A percentile compares a stretch with the other conserved stretches of the same genome.
Conservation (phyloP, 2,329 filamentous ascomycete genomes). For the Fusarium pseudoanthophilum region DNA sequence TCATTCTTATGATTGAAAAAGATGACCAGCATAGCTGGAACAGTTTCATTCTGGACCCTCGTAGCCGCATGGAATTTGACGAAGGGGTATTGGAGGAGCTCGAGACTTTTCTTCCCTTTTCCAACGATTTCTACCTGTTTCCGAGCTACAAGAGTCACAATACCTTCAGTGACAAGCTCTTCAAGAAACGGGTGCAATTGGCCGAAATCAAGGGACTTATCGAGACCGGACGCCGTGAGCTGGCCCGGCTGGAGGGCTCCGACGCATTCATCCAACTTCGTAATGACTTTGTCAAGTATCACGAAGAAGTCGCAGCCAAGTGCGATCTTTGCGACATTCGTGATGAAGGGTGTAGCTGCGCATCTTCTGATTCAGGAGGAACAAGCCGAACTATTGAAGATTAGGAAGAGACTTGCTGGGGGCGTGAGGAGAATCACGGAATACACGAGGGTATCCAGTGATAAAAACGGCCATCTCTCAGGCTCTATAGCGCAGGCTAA, state of each 20-base stretch:
- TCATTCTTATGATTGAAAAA: background rate
- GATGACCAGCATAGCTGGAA: constrained; percentile 19
- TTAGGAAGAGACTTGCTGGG: background rate
- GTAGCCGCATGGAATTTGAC: background rate
- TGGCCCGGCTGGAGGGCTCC: constrained; percentile 13
- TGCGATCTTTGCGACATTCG: background rate
- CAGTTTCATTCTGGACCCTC: constrained; percentile 18
- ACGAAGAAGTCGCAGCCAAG: background rate
- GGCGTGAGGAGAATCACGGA: background rate
- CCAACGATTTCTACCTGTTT: background rate
- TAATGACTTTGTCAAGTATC: background rate
- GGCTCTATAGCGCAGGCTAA: background rate
- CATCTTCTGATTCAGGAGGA: background rate
- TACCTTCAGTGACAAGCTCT: background rate
- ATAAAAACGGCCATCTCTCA: background rate
- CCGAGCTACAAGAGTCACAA: background rate
- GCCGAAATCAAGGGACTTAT: constrained; percentile 2
- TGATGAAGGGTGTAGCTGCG: background rate
- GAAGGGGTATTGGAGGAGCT: background rate
- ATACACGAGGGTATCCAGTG: background rate
- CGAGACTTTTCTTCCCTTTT: background rate
- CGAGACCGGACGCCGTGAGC: constrained; percentile 10
- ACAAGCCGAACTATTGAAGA: background rate
- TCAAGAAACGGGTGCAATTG: background rate
- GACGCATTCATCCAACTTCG: constrained; percentile 19